Evolutionary conservation across 1,284 basidiomycete genomes (phyloP), one percentile per base, ranked within the genome.

Genomic region (Quambalaria eucalypti): DNA sequence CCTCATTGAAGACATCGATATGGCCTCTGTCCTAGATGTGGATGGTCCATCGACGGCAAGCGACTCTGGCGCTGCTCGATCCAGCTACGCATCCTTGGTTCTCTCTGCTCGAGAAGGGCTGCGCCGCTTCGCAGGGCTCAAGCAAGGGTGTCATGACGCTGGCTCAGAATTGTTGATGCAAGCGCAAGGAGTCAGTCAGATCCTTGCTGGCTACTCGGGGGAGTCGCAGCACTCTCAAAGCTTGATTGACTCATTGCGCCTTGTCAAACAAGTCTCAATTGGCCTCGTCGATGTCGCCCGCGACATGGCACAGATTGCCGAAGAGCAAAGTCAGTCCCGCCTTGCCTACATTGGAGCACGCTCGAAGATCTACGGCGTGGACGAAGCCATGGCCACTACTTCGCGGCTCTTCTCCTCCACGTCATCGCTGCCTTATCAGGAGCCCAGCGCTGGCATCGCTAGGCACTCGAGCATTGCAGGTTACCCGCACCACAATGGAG

Each of bases 71-170:
- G 54, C 25, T 55, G 65, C 47, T 52, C 56, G 16, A 48, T 46
- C n/a, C 50, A 71, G 55, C 67, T 67, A 51, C 58, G 55, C 12
- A 40, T 59, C 3, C 66, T 64, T 55, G 65, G 69, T 50, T 51
- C 54, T 10, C n/a, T 46, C 42, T 29, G 68, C 65, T 5, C 57
- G 64, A 2, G 52, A 57, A 16, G 42, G 59, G 14, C 55, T 69
- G 55, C 61, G 54, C 28, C 48, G 56, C 19, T 55, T 68, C 47
- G 53, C 57, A 12, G 50, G 50, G 14, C 48, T 64, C 30, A 71
- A 71, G 56, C 69, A 71, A 51, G 60, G 54, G 12, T 44, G 57
- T 2, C 66, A 68, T 53, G 69, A 71, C 48, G 53, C 55, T 8
- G 57, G 56, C 16, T 51, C 54, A 28, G 25, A n/a, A 10, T 44